Conservation (phyloP, 164 flowering plant genomes). For the Amborella trichopoda region DNA sequence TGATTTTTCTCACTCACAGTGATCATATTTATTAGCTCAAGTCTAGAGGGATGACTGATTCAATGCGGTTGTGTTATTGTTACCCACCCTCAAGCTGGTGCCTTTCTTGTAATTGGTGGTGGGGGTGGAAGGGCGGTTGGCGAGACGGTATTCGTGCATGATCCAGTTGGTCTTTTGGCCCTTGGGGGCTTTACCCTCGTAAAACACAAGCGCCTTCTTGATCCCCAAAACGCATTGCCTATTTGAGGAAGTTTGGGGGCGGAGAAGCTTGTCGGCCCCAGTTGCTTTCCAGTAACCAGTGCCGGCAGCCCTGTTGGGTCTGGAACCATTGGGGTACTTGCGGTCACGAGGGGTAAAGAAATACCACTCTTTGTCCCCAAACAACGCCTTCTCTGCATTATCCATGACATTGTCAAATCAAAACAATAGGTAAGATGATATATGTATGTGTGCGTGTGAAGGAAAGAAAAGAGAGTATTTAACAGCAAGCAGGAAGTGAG, state of each 20-base stretch:
- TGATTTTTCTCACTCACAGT: too few species aligned
- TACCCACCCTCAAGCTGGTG: conserved; percentile 10
- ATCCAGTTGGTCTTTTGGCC: conserved; percentile 21
- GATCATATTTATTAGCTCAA: not conserved
- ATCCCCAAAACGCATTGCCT: conserved; percentile 8
- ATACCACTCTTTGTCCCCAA: conserved; percentile 16
- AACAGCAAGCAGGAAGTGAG: too few species aligned
- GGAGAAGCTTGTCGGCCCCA: conserved; percentile 18
- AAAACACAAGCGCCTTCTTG: conserved; percentile 18
- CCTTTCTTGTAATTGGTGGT: not conserved
- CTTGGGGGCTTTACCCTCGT: conserved; percentile 19
- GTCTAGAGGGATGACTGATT: not conserved
- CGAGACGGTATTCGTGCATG: conserved; percentile 20
- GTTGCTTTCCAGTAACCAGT: conserved; percentile 21
- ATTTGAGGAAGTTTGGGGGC: conserved; percentile 8
- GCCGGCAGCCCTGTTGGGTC: conserved; percentile 18
- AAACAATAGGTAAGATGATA: too few species aligned
- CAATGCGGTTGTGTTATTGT: not conserved
- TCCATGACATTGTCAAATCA: too few species aligned
- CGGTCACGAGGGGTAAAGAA: conserved; percentile 18
- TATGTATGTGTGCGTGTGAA: too few species aligned
- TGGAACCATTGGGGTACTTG: conserved; percentile 17
- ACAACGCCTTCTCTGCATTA: conserved; percentile 14
- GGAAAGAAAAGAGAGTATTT: too few species aligned
- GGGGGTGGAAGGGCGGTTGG: conserved; percentile 4